A percentile compares a stretch with the other conserved stretches of the same genome.
phyloP scores from a whole-genome alignment of 2,329 filamentous ascomycete genomes.

The Aureobasidium melanogenum region DNA sequence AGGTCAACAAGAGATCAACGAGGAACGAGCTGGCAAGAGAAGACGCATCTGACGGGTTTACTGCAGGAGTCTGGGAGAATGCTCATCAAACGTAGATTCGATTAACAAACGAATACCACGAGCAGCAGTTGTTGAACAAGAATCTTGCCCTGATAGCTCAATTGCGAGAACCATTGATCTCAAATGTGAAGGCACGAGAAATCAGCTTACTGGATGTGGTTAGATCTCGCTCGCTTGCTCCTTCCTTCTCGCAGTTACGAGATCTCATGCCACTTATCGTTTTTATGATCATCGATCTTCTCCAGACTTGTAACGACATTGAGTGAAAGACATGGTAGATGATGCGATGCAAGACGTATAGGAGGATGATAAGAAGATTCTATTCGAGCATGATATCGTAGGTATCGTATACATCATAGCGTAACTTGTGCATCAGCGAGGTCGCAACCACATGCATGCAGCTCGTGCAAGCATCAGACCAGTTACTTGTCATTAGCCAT shows the following conservation, averaged over 20 bases:
- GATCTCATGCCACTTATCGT: background rate
- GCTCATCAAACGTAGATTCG: background rate
- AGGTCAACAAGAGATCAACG: background rate
- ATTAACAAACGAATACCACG: background rate
- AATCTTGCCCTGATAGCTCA: background rate
- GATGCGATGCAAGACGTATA: too few species aligned
- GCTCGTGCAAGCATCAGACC: background rate
- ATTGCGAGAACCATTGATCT: background rate
- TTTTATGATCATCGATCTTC: too few species aligned
- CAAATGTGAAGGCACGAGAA: background rate
- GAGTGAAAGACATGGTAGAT: background rate
- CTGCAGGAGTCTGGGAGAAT: background rate
- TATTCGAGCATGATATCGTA: background rate
- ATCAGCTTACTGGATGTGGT: background rate
- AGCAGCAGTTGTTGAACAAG: background rate
- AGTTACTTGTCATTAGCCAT: constrained; percentile 12
- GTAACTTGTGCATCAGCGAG: background rate
- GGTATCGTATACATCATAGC: background rate
- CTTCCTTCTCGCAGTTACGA: background rate
- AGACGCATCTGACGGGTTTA: background rate
- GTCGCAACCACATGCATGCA: background rate
- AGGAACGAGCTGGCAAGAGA: constrained; percentile 7
- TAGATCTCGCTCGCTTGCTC: background rate
- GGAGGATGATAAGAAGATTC: background rate
- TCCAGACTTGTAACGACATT: background rate